Base-by-base conservation (phyloP, 2,329 filamentous ascomycete genomes). In the Fusarium caatingaense region DNA sequence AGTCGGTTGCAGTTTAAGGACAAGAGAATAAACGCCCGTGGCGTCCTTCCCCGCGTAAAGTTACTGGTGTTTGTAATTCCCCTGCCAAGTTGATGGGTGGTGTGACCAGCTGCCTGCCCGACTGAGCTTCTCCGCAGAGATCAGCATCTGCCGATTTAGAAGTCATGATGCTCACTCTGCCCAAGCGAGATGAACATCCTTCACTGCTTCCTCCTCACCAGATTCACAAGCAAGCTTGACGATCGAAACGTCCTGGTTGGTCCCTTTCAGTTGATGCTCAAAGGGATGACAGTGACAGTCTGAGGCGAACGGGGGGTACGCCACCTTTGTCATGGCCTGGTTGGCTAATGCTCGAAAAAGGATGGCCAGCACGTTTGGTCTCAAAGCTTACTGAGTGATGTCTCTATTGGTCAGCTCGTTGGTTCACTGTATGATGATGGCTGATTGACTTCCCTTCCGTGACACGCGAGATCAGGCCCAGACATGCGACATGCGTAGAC, bases 41-140 rank as follows among this genome's bases (percentile, higher is more conserved):
- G 66, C 66, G 58, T 50, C 23, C 57, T 64, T 58, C 63, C 57
- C 64, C 67, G 64, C 57, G 59, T 48, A 53, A 50, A 44, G 27
- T 54, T 54, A 68, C 64, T 68, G 64, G 55, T 51, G 64, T 60
- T 58, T 47, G 55, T 68, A 57, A 71, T 65, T 64, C 68, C 67
- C 68, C 68, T 70, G 68, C 68, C 68, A 63, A 61, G 67, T 66
- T 65, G 64, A 16, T 48, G 51, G 55, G 68, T 70, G 68, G 68
- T 68, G 67, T 70, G 68, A 68, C 47, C 37, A 16, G 45, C 48
- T 66, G 30, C 45, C 60, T 53, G 23, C 47, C 64, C 48, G 63
- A 34, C 28, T 21, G 15, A 23, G 13, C 53, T 56, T 64, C 50
- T 70, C 67, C 55, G 64, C 58, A 67, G 46, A 48, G 68, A 71